Evolutionary conservation across 1,284 basidiomycete species (phyloP).

Genomic region (Porogramme epimiltina): DNA sequence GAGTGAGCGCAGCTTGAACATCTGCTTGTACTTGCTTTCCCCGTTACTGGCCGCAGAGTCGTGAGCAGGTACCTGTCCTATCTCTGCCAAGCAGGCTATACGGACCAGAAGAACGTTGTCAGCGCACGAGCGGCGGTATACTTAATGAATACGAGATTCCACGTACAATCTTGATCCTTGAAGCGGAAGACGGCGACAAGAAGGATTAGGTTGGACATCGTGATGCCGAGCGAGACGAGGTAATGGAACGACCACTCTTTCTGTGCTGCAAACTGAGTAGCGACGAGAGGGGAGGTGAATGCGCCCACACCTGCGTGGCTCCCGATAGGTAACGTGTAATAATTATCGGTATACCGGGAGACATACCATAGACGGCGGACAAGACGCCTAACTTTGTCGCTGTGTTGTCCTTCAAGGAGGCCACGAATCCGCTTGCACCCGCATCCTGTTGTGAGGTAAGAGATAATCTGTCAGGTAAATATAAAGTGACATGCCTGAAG

Average conservation of each 20-base stretch:
- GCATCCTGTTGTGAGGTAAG: conserved; percentile 40
- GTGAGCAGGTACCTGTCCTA: conserved; percentile 33
- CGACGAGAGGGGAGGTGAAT: conserved; percentile 57
- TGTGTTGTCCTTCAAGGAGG: conserved; percentile 45
- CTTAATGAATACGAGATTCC: no score
- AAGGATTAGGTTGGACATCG: conserved; percentile 44
- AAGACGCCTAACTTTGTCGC: conserved; percentile 63
- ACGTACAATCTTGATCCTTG: conserved; percentile 54
- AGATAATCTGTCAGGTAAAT: no score
- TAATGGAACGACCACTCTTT: conserved; percentile 66
- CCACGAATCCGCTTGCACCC: conserved; percentile 57
- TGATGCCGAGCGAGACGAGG: conserved; percentile 58
- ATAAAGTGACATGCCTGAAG: conserved; percentile 13
- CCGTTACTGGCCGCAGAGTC: not conserved
- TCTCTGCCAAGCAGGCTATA: conserved; percentile 33
- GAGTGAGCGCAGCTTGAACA: conserved; percentile 38
- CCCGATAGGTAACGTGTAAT: no score
- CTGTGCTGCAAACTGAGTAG: conserved; percentile 61
- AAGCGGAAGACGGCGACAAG: conserved; percentile 55
- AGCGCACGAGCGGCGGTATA: no score
- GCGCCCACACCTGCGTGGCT: conserved; percentile 54
- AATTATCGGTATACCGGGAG: not conserved
- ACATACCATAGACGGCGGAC: conserved; percentile 47
- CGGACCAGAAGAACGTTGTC: not conserved
- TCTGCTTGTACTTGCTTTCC: conserved; percentile 40